Base-by-base conservation (phyloP, 345 rosid species). In the Cardamine resedifolia region DNA sequence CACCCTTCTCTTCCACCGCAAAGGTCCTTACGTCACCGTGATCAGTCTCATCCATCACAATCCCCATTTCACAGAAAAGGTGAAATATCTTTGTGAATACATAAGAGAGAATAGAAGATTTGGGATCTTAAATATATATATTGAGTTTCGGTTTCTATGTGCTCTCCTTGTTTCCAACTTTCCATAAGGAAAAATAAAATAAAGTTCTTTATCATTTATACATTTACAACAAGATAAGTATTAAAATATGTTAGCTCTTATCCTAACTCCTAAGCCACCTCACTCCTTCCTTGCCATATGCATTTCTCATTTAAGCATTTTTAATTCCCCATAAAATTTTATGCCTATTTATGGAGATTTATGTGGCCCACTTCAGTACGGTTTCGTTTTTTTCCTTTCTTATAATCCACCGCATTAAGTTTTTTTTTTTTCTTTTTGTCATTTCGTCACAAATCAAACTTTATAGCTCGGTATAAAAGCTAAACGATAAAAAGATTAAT, bases 21-120 rank as follows among this genome's bases (percentile, higher is more conserved):
- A 56, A 18, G 3, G 49, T 55, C 6, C 30, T 36, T 36, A 8
- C 27, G 9, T 15, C 15, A 5, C 11, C 18, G 10, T 16, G 24
- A 66, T 16, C 36, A 10, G 71, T 53, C 50, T 63, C 52, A 18
- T 69, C 66, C 67, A 66, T 77, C 15, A 72, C 68, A 41, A 65
- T 53, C 48, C 74, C 79, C 75, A 77, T 79, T 11, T 49, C 7
- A 47, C 10, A 49, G 59, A 59, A 24, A 33, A 26, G 28, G 2
- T 28, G 15, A 7, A 6, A 21, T 33, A 18, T 33, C 23, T 68
- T 28, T 57, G 15, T 68, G 10, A 71, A 34, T 24, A 7, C 18
- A 18, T 3, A 65, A n/a, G 19, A 57, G 33, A 58, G 65, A 45
- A 56, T 50, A 36, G 61, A 66, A 15, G 30, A 33, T 19, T 19